phyloP scores from a whole-genome alignment of 768 basidiomycete genomes.

The Auriscalpium microsporum region DNA sequence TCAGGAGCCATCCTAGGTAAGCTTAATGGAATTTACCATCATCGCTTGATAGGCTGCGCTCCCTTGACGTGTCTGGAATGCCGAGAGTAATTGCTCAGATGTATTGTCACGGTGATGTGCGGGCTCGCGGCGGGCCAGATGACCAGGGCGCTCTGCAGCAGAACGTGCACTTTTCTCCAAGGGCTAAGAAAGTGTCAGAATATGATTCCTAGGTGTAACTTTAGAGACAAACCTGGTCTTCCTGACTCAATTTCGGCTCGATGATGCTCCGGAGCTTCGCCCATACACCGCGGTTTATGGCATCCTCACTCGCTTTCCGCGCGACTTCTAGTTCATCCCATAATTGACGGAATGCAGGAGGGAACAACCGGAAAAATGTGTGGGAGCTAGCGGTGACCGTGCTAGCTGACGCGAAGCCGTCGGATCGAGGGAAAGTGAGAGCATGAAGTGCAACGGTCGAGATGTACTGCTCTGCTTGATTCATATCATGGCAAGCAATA shows the following conservation, averaged over 20 bases:
- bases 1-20: not conserved
- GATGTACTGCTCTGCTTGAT: slow-evolving; percentile 86
- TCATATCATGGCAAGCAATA: slow-evolving; percentile 67
- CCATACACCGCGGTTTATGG: slow-evolving; percentile 64
- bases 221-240: slow-evolving; percentile 33
- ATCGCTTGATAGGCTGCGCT: slow-evolving; percentile 75
- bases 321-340: slow-evolving; percentile 82
- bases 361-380: slow-evolving; percentile 74
- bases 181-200: too few relatives aligned
- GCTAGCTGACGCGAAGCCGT: slow-evolving; percentile 54
- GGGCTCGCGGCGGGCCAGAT: too few relatives aligned
- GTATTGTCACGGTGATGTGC: not conserved
- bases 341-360: slow-evolving; percentile 74
- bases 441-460: slow-evolving; percentile 79
- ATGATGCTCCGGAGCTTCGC: slow-evolving; percentile 53
- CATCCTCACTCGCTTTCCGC: slow-evolving; percentile 54
- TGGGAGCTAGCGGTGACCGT: slow-evolving; percentile 36
- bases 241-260: slow-evolving; percentile 44
- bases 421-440: slow-evolving; percentile 53
- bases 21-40: slow-evolving; percentile 51
- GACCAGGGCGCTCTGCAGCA: too few relatives aligned
- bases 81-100: slow-evolving; percentile 45
- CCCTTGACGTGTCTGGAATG: slow-evolving; percentile 53
- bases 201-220: not conserved
- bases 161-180: too few relatives aligned